phyloP scores from a whole-genome alignment of 805 yeast species.

The Jamesozyma spencerorum region DNA sequence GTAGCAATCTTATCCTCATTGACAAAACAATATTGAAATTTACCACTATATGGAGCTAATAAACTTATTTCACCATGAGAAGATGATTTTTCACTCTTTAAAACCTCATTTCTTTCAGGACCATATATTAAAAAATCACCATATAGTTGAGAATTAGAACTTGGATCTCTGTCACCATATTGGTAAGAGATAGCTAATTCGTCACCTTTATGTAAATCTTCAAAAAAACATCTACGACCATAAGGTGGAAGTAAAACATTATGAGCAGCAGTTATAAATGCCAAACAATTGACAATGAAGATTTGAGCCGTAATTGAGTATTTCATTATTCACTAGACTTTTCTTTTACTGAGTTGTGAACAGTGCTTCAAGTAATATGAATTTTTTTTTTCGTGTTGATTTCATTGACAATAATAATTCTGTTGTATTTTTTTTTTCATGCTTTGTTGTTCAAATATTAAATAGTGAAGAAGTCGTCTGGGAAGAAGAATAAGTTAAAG shows the following conservation, averaged over 20 bases:
- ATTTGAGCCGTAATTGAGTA: slow-evolving; percentile 4
- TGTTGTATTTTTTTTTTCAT: too few species aligned
- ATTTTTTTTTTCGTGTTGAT: not conserved
- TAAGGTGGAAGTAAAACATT: slow-evolving; percentile 74
- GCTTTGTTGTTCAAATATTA: too few species aligned
- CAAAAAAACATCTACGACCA: slow-evolving; percentile 84
- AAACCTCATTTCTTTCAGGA: slow-evolving; percentile 35
- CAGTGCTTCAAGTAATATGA: not conserved
- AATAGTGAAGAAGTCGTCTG: too few species aligned
- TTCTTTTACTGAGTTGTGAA: not conserved
- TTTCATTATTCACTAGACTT: slow-evolving; percentile 2
- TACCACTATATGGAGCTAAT: slow-evolving; percentile 59
- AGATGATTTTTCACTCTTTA: slow-evolving; percentile 42
- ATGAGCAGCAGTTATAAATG: slow-evolving; percentile 46
- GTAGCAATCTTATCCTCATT: slow-evolving; percentile 70
- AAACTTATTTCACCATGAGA: slow-evolving; percentile 77
- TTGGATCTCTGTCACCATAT: slow-evolving; percentile 81
- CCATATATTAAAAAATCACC: slow-evolving; percentile 57
- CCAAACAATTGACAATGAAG: slow-evolving; percentile 5
- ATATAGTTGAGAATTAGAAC: slow-evolving; percentile 53
- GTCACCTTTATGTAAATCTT: slow-evolving; percentile 71
- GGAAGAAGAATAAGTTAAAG: too few species aligned
- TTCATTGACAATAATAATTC: not conserved
- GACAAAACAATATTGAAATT: slow-evolving; percentile 81
- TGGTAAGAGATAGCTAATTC: slow-evolving; percentile 84